A percentile compares a stretch with the other conserved stretches of the same genome.
phyloP scores from a whole-genome alignment of 2,329 filamentous ascomycete species.

The Aspergillus sp. region DNA sequence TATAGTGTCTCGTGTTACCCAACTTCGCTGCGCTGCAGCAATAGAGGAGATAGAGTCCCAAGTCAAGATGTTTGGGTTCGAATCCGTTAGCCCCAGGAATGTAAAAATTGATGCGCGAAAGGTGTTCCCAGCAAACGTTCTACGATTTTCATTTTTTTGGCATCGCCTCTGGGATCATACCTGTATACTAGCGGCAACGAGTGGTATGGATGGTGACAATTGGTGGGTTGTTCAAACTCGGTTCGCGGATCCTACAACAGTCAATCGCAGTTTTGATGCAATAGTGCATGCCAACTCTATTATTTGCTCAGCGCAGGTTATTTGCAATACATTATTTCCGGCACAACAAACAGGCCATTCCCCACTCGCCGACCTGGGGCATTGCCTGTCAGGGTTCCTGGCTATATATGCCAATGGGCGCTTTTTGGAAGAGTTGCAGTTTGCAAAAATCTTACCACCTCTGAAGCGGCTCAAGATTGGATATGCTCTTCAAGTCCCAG shows the following conservation, averaged over 20 bases:
- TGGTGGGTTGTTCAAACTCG: slow-evolving; percentile 68
- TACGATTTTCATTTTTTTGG: slow-evolving; percentile 68
- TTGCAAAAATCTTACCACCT: slow-evolving; percentile 28
- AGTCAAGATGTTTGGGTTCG: slow-evolving; percentile 38
- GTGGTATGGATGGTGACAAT: slow-evolving; percentile 70
- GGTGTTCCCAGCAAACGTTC: slow-evolving; percentile 63
- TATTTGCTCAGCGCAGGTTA: slow-evolving; percentile 27
- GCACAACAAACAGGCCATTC: slow-evolving; percentile 23
- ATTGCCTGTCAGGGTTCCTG: slow-evolving; percentile 37
- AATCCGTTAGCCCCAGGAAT: slow-evolving; percentile 35
- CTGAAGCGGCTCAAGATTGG: slow-evolving; percentile 31
- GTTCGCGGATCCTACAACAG: slow-evolving; percentile 17
- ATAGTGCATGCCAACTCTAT: slow-evolving; percentile 12
- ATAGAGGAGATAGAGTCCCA: slow-evolving; percentile 41
- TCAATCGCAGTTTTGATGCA: slow-evolving; percentile 10
- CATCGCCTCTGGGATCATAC: slow-evolving; percentile 68
- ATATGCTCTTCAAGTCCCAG: slow-evolving; percentile 33
- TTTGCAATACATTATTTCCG: slow-evolving; percentile 29
- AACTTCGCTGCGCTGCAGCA: slow-evolving; percentile 39
- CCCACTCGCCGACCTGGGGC: slow-evolving; percentile 33
- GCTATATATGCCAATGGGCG: slow-evolving; percentile 39
- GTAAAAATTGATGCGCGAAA: slow-evolving; percentile 52
- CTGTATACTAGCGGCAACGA: slow-evolving; percentile 71
- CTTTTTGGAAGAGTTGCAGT: slow-evolving; percentile 31
- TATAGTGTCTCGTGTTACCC: slow-evolving; percentile 37